phyloP scores from a whole-genome alignment of 2,329 filamentous ascomycete genomes.

The Graphilbum ipis-grandicollis region DNA sequence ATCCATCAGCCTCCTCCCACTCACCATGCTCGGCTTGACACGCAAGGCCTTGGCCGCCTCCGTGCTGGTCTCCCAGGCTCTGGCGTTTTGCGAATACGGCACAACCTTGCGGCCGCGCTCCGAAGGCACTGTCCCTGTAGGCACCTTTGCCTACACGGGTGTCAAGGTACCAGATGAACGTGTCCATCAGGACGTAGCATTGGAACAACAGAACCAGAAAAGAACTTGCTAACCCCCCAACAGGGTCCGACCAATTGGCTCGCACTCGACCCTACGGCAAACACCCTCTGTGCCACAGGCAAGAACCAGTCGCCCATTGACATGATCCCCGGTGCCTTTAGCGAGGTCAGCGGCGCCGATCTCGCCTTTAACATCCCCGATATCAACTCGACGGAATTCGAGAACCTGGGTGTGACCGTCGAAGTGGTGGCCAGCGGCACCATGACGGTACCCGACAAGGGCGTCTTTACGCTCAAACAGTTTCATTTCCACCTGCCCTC shows the following conservation, averaged over 20 bases:
- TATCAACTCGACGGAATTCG: conserved; percentile 26
- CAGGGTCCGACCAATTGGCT: conserved; percentile 18
- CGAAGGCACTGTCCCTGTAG: conserved; percentile 15
- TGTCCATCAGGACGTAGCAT: conserved; percentile 7
- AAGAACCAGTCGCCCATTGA: conserved; percentile 41
- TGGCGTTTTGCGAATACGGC: conserved; percentile 21
- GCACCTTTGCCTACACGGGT: conserved; percentile 21
- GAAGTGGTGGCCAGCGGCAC: conserved; percentile 29
- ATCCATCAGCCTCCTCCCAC: neutral
- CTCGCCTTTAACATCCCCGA: conserved; percentile 22
- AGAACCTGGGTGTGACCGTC: conserved; percentile 40
- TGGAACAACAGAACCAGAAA: neutral
- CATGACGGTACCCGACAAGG: conserved; percentile 16
- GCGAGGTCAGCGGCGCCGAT: conserved; percentile 15
- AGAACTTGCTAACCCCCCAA: neutral
- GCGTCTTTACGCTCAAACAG: conserved; percentile 22
- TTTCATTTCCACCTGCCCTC: conserved; percentile 34
- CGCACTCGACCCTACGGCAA: conserved; percentile 18
- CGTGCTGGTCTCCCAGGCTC: neutral
- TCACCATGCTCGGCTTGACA: neutral
- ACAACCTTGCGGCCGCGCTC: conserved; percentile 18
- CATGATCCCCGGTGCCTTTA: conserved; percentile 21
- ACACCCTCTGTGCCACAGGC: conserved; percentile 32
- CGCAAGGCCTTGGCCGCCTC: neutral
- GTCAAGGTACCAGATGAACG: conserved; percentile 9